Percentiles rank a stretch among this genome's conserved stretches.
These are phyloP conservation scores for Sanguinoderma infundibulare DNA, from an alignment of 1,284 basidiomycete species.

Conservation along the genomic window DNA sequence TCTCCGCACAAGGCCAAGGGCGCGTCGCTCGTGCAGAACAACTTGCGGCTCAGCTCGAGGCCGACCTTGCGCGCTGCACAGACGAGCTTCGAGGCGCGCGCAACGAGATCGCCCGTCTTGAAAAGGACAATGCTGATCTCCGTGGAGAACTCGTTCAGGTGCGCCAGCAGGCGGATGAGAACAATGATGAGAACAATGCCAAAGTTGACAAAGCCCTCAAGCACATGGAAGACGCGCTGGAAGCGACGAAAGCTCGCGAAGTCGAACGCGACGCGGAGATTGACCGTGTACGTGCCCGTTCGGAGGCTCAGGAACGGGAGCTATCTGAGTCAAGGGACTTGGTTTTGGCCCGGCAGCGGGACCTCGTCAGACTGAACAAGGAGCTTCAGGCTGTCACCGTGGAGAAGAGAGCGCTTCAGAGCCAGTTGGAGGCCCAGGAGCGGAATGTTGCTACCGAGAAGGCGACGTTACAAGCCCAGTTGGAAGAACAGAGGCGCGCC, in stretches of 20 bases:
- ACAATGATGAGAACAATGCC: neutral
- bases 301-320: conserved; percentile 4
- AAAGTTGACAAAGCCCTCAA: neutral
- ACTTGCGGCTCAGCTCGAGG: neutral
- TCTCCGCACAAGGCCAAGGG: conserved; percentile 5
- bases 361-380: neutral
- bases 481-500: conserved; percentile 8
- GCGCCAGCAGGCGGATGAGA: neutral
- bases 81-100: conserved; percentile 7
- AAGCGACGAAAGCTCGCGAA: neutral
- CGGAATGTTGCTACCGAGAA: neutral
- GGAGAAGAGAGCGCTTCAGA: neutral
- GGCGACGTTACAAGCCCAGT: conserved; percentile 1
- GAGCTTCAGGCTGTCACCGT: conserved; percentile 7
- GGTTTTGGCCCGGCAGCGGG: conserved; percentile 2
- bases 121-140: conserved; percentile 5
- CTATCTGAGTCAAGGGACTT: neutral
- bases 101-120: neutral
- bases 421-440: conserved; percentile 6
- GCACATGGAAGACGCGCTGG: neutral
- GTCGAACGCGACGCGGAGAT: neutral
- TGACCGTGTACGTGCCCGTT: conserved; percentile 2
- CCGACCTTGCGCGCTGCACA: neutral
- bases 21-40: neutral
- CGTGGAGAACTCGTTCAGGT: neutral